phyloP scores from a whole-genome alignment of 345 rosid species.

The Dovyalis caffra region DNA sequence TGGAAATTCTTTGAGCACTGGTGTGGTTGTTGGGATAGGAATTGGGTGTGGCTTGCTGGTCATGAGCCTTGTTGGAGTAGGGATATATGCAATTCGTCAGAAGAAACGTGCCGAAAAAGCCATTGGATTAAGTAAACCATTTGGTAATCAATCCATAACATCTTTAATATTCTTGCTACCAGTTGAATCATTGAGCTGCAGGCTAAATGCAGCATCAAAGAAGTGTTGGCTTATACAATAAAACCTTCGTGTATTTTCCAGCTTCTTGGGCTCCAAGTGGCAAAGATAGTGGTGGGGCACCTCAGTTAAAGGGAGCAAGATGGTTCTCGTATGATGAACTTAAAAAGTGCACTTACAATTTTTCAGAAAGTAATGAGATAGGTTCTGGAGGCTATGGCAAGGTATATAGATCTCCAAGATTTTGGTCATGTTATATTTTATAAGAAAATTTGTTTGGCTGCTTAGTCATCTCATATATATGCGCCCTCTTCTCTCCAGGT shows the following conservation, averaged over 20 bases:
- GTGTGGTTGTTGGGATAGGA: constrained; percentile 46
- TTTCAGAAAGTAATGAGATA: constrained; percentile 68
- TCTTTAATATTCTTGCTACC: neutral
- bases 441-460: neutral
- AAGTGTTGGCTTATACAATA: neutral
- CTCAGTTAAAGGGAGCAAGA: constrained; percentile 91
- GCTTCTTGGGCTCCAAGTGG: constrained; percentile 94
- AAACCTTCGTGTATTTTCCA: constrained; percentile 25
- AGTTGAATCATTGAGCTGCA: neutral
- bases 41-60: constrained; percentile 51
- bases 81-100: constrained; percentile 72
- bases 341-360: constrained; percentile 66
- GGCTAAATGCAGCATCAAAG: neutral
- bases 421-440: neutral
- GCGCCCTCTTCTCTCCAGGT: constrained; percentile 42
- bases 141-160: constrained; percentile 48
- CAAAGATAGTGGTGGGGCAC: constrained; percentile 82
- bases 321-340: constrained; percentile 96
- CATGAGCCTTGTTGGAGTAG: constrained; percentile 64
- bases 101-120: constrained; percentile 95
- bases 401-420: constrained; percentile 32
- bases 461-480: neutral
- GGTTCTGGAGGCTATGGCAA: constrained; percentile 97
- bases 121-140: constrained; percentile 79
- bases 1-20: constrained; percentile 44